Conservation (phyloP, 2,329 filamentous ascomycete species). For the Ceratocystis eucalypticola region DNA sequence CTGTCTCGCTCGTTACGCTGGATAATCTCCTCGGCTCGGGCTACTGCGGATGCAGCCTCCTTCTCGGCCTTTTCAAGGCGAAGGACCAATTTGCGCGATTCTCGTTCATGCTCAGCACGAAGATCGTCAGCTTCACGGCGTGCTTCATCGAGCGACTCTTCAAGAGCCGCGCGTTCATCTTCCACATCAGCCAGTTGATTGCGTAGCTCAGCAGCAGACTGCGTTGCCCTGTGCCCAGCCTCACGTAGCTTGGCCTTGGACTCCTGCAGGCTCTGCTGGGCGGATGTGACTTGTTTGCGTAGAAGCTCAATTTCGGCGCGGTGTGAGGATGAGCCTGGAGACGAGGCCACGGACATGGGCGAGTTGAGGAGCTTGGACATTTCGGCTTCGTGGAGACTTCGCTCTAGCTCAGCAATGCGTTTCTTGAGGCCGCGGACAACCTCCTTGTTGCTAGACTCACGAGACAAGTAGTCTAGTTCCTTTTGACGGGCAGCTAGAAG, state of each 20-base stretch:
- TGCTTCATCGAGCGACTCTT: slow-evolving; percentile 44
- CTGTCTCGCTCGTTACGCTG: slow-evolving; percentile 25
- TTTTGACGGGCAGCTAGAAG: slow-evolving; percentile 51
- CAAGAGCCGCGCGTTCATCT: slow-evolving; percentile 44
- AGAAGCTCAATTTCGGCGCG: slow-evolving; percentile 46
- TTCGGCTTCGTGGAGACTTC: slow-evolving; percentile 51
- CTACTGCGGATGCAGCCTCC: slow-evolving; percentile 30
- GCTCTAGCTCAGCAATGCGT: slow-evolving; percentile 53
- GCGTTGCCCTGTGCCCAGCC: slow-evolving; percentile 34
- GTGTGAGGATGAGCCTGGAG: slow-evolving; percentile 35
- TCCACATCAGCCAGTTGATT: slow-evolving; percentile 43
- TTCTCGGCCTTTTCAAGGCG: slow-evolving; percentile 40
- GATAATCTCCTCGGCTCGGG: slow-evolving; percentile 25
- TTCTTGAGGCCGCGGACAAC: slow-evolving; percentile 49
- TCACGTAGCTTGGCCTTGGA: slow-evolving; percentile 37
- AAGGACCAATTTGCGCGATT: slow-evolving; percentile 32
- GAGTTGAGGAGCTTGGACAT: slow-evolving; percentile 32
- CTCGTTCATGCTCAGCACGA: slow-evolving; percentile 31
- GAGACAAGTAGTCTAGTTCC: slow-evolving; percentile 50
- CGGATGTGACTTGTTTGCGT: slow-evolving; percentile 45
- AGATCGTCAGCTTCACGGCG: slow-evolving; percentile 39
- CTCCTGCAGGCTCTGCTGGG: slow-evolving; percentile 47
- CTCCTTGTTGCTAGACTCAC: slow-evolving; percentile 51
- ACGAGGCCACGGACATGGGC: slow-evolving; percentile 20
- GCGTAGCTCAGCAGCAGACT: slow-evolving; percentile 36